Conservation (phyloP, 1,139 yeast species). For the Blastobotrys capitulatus region DNA sequence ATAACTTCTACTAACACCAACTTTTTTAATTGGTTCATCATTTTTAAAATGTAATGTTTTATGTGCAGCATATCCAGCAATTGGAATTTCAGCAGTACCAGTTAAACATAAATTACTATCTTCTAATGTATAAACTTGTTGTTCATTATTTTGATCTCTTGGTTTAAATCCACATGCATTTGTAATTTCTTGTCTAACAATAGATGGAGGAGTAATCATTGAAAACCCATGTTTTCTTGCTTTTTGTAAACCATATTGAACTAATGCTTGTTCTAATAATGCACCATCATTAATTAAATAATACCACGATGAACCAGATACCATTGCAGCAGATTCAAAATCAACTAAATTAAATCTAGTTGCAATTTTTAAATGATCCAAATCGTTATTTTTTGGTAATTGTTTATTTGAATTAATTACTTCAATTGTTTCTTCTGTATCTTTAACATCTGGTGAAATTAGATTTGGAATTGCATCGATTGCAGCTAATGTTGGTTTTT, state of each 20-base stretch:
- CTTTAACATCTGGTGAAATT: conserved; percentile 44
- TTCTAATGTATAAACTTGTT: conserved; percentile 65
- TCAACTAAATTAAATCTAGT: conserved; percentile 59
- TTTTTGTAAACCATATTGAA: conserved; percentile 64
- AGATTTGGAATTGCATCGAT: conserved; percentile 65
- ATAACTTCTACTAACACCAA: conserved; percentile 82
- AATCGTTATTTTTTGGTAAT: conserved; percentile 16
- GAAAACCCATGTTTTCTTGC: conserved; percentile 67
- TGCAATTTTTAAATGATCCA: conserved; percentile 67
- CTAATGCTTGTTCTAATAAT: conserved; percentile 78
- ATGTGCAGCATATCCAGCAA: conserved; percentile 67
- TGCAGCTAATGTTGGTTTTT: conserved; percentile 34
- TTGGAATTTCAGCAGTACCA: conserved; percentile 94
- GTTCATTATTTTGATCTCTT: conserved; percentile 79
- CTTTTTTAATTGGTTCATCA: conserved; percentile 52
- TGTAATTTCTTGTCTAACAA: conserved; percentile 72
- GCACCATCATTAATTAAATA: conserved; percentile 86
- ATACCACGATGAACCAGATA: conserved; percentile 88
- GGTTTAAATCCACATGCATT: conserved; percentile 96
- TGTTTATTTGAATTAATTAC: conserved; percentile 22
- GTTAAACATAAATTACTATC: conserved; percentile 58
- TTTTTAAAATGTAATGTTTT: conserved; percentile 32
- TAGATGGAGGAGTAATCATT: conserved; percentile 77
- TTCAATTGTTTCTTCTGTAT: conserved; percentile 39
- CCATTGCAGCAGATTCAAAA: conserved; percentile 61